These are phyloP conservation scores for Leccinellum rugosiceps DNA, from an alignment of 768 basidiomycete genomes.

Conservation along the genomic window DNA sequence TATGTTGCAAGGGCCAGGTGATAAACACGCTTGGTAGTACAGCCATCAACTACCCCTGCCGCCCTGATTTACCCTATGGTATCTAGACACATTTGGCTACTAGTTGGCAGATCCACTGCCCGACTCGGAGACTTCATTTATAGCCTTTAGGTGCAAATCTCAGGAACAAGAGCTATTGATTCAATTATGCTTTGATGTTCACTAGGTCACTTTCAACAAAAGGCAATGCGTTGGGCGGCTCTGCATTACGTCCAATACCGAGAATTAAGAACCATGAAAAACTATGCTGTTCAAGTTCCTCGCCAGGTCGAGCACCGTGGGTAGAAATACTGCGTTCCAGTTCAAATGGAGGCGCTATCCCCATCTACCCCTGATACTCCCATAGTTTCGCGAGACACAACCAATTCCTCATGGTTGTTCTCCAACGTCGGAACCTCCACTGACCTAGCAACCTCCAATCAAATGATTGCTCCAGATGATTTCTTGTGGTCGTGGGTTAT, in stretches of 20 bases:
- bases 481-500: slow-evolving; percentile 38
- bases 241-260: neutral
- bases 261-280: too few relatives aligned
- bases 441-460: slow-evolving; percentile 39
- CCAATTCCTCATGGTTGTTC: neutral
- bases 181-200: too few relatives aligned
- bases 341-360: too few relatives aligned
- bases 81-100: too few relatives aligned
- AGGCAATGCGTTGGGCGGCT: neutral
- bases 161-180: too few relatives aligned
- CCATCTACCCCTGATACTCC: too few relatives aligned
- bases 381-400: slow-evolving; percentile 9
- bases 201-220: too few relatives aligned
- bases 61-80: neutral
- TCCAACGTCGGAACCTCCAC: slow-evolving; percentile 13
- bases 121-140: too few relatives aligned
- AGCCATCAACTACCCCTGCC: neutral
- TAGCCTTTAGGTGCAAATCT: too few relatives aligned
- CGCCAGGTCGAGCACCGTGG: neutral
- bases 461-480: slow-evolving; percentile 46
- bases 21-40: neutral
- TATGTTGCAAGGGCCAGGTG: neutral
- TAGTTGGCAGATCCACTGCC: too few relatives aligned
- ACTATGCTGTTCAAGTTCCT: neutral
- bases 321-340: too few relatives aligned